Evolutionary conservation across 2,329 filamentous ascomycete genomes (phyloP), one percentile per base, ranked within the genome.

Genomic region (Aspergillus tamarii): DNA sequence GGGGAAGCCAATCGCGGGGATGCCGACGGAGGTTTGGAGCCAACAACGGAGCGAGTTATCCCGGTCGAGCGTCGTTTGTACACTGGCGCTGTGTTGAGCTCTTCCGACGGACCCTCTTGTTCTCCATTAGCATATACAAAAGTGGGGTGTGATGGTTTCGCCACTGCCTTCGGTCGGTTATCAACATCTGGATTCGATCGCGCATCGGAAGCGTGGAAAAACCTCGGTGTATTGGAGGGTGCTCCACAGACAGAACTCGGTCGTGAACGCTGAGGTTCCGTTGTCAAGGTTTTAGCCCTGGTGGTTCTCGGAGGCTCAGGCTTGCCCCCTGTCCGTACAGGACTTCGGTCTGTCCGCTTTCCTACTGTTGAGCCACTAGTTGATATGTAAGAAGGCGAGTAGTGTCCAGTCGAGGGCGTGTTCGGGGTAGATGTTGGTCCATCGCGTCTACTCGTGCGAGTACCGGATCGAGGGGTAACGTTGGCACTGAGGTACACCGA

Each of bases 151-250:
- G 71, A 64, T 23, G 67, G 60, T 61, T 75, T 77, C 32, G 57
- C 66, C 39, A 67, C 68, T 23, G 67, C 61, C 55, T 71, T 72
- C 23, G 72, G 68, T 45, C 73, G 72, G 62, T 65, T 59, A 39
- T 77, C 76, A 30, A 67, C 53, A 28, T 80, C 76, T 4, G 75
- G 80, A 36, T 79, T 79, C 32, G 80, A 78, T 70, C 86, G 89
- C 45, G 86, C 91, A 70, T 97, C 92, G 75, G 89, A 92, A 32
- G 94, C 95, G 76, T 96, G 94, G 77, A 99, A 97, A 84, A 98
- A 98, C 81, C 93, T 94, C 59, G 89, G 79, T 23, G 77, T 72
- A 5, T 72, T 74, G 19, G 75, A 67, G 7, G 75, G 65, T 48
- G 74, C 72, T 56, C 75, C 80, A 61, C 69, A 76, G 58, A 73